Evolutionary conservation across 1,284 basidiomycete genomes (phyloP).

Genomic region (Cryptococcus hybrid): DNA sequence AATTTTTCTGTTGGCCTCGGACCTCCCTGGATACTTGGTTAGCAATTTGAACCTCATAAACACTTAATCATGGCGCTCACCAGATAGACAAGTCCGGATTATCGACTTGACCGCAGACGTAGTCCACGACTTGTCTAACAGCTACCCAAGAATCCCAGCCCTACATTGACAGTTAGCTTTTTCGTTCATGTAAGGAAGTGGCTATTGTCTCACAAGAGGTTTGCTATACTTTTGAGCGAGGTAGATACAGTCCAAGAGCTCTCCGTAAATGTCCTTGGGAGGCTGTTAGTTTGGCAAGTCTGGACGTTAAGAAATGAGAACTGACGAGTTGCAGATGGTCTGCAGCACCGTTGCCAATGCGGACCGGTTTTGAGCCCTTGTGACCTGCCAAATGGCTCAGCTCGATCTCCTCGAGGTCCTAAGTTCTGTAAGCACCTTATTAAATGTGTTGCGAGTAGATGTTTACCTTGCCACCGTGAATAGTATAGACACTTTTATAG

Average conservation of each 20-base stretch:
- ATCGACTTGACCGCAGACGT: constrained; percentile 34
- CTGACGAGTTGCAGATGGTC: constrained; percentile 81
- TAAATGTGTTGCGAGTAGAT: background rate
- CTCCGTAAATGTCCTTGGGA: constrained; percentile 82
- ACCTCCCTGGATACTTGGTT: constrained; percentile 64
- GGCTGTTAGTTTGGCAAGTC: background rate
- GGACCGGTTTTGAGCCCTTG: constrained; percentile 61
- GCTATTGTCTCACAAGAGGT: constrained; percentile 52
- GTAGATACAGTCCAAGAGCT: constrained; percentile 88
- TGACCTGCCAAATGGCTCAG: constrained; percentile 76
- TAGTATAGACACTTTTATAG: constrained; percentile 50
- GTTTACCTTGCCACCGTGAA: constrained; percentile 57
- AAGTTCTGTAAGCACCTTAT: too few relatives aligned
- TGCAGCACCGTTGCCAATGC: constrained; percentile 86
- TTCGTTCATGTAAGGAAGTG: background rate
- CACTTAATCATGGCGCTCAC: constrained; percentile 55
- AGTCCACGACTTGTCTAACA: constrained; percentile 53
- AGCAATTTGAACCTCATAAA: background rate
- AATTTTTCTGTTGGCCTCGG: constrained; percentile 73
- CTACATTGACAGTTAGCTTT: constrained; percentile 33
- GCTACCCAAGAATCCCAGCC: constrained; percentile 68
- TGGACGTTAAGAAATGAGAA: constrained; percentile 3
- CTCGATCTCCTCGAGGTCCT: constrained; percentile 75
- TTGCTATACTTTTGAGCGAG: constrained; percentile 74
- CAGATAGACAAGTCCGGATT: constrained; percentile 61